Evolutionary conservation across 2,329 filamentous ascomycete genomes (phyloP).

Genomic region (Cercospora brassicicola): DNA sequence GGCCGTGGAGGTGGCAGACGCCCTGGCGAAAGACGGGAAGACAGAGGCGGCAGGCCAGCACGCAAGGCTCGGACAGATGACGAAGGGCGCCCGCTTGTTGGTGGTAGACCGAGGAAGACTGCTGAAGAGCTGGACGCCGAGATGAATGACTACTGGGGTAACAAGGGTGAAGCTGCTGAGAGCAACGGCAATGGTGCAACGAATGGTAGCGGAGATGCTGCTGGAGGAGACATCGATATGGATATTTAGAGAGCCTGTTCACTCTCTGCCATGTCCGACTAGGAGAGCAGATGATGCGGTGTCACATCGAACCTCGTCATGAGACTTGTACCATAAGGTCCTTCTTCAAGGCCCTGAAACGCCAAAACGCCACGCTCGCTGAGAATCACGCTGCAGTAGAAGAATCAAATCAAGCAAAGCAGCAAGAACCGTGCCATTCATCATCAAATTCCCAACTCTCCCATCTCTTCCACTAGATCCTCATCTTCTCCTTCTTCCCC

Average conservation of each 20-base stretch:
- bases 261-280: neutral
- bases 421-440: neutral
- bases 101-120: slow-evolving; percentile 71
- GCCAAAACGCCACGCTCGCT: neutral
- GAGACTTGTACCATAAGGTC: neutral
- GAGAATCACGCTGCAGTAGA: neutral
- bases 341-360: neutral
- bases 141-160: slow-evolving; percentile 87
- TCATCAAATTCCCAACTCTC: slow-evolving; percentile 16
- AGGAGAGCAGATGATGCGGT: neutral
- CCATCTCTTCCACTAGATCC: slow-evolving; percentile 19
- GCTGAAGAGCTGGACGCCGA: slow-evolving; percentile 92
- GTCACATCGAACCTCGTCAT: neutral
- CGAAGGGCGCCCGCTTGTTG: slow-evolving; percentile 46
- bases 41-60: slow-evolving; percentile 45
- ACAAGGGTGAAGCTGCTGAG: slow-evolving; percentile 37
- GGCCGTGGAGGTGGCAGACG: slow-evolving; percentile 52
- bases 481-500: slow-evolving; percentile 19
- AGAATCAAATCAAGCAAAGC: neutral
- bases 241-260: slow-evolving; percentile 30
- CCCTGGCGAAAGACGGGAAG: slow-evolving; percentile 47
- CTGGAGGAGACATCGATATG: slow-evolving; percentile 39
- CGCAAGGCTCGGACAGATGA: slow-evolving; percentile 42
- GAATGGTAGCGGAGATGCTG: slow-evolving; percentile 19
- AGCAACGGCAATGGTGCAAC: slow-evolving; percentile 35